phyloP scores from a whole-genome alignment of 345 rosid genomes.

The Aethionema arabicum region DNA sequence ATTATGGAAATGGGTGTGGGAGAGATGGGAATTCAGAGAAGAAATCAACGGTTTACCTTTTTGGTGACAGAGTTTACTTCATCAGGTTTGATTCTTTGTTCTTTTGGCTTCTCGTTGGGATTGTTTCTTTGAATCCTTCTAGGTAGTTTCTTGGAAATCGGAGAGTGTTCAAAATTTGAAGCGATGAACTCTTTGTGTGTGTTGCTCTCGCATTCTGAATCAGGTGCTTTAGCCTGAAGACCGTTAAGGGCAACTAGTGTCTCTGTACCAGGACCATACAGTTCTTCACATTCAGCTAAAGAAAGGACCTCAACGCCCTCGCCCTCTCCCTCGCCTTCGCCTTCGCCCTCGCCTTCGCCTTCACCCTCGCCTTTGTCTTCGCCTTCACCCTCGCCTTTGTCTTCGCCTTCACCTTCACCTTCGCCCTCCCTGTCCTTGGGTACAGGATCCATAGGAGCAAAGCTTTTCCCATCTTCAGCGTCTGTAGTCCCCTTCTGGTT shows the following conservation, averaged over 20 bases:
- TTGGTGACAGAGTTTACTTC: constrained; percentile 45
- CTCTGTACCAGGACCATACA: constrained; percentile 85
- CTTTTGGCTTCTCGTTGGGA: constrained; percentile 41
- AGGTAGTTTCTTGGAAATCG: constrained; percentile 32
- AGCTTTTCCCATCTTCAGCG: constrained; percentile 28
- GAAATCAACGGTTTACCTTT: constrained; percentile 51
- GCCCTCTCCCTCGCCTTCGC: constrained; percentile 37
- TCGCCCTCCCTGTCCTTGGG: constrained; percentile 48
- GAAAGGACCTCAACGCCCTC: constrained; percentile 45
- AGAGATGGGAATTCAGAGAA: background rate
- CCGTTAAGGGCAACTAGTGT: constrained; percentile 49
- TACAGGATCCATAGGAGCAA: constrained; percentile 39
- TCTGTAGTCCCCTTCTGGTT: constrained; percentile 37
- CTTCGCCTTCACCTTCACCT: constrained; percentile 38
- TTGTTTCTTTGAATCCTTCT: constrained; percentile 37
- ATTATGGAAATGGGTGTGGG: background rate
- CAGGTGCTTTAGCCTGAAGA: constrained; percentile 36
- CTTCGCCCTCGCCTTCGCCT: constrained; percentile 38
- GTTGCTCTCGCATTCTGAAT: constrained; percentile 35
- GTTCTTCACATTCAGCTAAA: constrained; percentile 78
- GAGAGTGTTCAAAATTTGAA: constrained; percentile 36
- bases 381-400: constrained; percentile 37
- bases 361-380: constrained; percentile 28
- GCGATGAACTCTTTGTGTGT: constrained; percentile 24
- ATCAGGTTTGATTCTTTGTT: constrained; percentile 41